A percentile compares a stretch with the other conserved stretches of the same genome.
Conservation (phyloP, 257 asterid genomes). For the Nicotiana sylvestris region DNA sequence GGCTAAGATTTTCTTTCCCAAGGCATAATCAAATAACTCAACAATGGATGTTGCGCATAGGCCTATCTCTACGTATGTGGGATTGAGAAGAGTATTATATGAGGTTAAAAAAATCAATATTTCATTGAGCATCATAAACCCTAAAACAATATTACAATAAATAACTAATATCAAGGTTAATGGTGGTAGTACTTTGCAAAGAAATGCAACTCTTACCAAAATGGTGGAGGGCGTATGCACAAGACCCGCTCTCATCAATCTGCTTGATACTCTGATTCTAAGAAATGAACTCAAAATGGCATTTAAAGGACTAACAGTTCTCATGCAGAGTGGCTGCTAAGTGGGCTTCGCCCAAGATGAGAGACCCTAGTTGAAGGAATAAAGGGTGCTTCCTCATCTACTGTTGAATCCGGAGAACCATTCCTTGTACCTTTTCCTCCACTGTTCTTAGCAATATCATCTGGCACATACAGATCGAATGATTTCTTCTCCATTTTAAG, state of each 20-base stretch:
- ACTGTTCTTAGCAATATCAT: conserved; percentile 22
- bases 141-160: conserved; percentile 11
- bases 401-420: conserved; percentile 23
- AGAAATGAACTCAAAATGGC: background rate
- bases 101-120: background rate
- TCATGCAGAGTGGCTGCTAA: conserved; percentile 12
- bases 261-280: conserved; percentile 8
- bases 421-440: conserved; percentile 21
- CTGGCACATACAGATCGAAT: conserved; percentile 52
- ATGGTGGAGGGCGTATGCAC: conserved; percentile 12
- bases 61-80: background rate
- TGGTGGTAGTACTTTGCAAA: background rate
- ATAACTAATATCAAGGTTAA: background rate
- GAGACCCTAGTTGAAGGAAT: conserved; percentile 57
- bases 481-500: conserved; percentile 66
- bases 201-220: conserved; percentile 6
- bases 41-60: background rate
- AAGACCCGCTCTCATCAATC: conserved; percentile 1
- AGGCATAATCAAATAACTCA: background rate
- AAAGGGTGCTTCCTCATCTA: conserved; percentile 65
- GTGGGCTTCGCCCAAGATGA: conserved; percentile 59
- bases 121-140: background rate
- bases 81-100: background rate
- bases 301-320: background rate
- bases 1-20: background rate